Conservation (phyloP, 495 filamentous ascomycete species). For the Penicillium malachiteum region DNA sequence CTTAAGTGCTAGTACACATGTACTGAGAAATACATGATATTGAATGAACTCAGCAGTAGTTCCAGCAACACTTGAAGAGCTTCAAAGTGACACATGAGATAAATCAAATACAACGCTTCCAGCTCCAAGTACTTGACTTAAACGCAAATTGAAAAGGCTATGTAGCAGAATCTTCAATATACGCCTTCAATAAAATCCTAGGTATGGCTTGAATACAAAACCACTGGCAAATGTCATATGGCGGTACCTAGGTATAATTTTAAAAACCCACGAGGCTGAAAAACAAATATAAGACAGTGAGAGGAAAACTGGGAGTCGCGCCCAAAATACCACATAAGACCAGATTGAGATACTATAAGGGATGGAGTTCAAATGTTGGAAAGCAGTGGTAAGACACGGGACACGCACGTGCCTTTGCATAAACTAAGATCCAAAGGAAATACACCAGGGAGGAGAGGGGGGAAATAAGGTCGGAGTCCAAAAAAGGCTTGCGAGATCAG, state of each 20-base stretch:
- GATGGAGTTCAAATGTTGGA: background rate
- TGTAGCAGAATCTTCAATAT: background rate
- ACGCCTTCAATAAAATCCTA: background rate
- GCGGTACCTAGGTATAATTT: constrained; percentile 9
- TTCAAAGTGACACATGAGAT: constrained; percentile 4
- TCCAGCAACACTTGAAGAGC: too few relatives aligned
- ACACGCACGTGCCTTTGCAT: constrained; percentile 4
- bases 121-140: too few relatives aligned
- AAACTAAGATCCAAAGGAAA: background rate
- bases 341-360: constrained; percentile 4
- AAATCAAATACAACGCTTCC: background rate
- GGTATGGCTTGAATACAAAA: background rate
- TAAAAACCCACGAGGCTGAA: constrained; percentile 4
- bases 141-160: background rate
- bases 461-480: constrained; percentile 3
- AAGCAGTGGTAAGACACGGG: constrained; percentile 13
- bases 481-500: constrained; percentile 14
- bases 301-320: constrained; percentile 4
- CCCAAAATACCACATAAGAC: constrained; percentile 9
- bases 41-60: too few relatives aligned
- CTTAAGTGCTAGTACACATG: too few relatives aligned
- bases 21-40: too few relatives aligned
- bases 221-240: background rate
- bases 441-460: background rate
- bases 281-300: constrained; percentile 5